Evolutionary conservation across 139 green algal genomes (phyloP).

Genomic region (Picochlorum sp.): DNA sequence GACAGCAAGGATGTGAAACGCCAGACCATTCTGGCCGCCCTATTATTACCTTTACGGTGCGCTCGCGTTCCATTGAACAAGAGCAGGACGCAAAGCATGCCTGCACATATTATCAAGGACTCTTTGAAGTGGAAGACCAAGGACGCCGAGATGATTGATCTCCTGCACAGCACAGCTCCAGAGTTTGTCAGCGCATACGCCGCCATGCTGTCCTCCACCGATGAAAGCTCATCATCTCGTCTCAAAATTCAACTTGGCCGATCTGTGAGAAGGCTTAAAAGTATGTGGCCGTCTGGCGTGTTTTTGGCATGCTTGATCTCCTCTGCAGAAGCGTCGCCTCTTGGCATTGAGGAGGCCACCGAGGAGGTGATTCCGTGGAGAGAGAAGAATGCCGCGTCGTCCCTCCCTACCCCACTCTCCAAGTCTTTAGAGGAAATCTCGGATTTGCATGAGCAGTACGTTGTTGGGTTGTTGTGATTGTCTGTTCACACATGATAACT

Average conservation of each 20-base stretch:
- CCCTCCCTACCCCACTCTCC: background rate
- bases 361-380: conserved; percentile 1
- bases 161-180: conserved; percentile 36
- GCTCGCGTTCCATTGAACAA: conserved; percentile 25
- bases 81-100: conserved; percentile 28
- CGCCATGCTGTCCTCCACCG: conserved; percentile 8
- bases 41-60: conserved; percentile 63
- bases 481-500: too few relatives aligned
- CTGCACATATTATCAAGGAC: conserved; percentile 46
- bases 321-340: conserved; percentile 20
- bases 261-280: conserved; percentile 48
- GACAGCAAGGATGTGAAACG: conserved; percentile 15
- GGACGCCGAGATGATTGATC: conserved; percentile 35
- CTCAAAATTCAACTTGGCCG: conserved; percentile 36
- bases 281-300: conserved; percentile 43
- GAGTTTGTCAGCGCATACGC: conserved; percentile 31
- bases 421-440: conserved; percentile 1
- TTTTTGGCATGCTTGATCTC: conserved; percentile 34
- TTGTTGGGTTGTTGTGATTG: background rate
- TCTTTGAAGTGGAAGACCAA: conserved; percentile 67
- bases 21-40: conserved; percentile 54
- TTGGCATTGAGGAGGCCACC: conserved; percentile 15
- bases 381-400: background rate
- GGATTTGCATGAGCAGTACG: background rate
- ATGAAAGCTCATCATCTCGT: background rate